A percentile compares a stretch with the other conserved stretches of the same genome.
Evolutionary conservation across 2,329 filamentous ascomycete genomes (phyloP).

Genomic region (Cercospora berteroae): DNA sequence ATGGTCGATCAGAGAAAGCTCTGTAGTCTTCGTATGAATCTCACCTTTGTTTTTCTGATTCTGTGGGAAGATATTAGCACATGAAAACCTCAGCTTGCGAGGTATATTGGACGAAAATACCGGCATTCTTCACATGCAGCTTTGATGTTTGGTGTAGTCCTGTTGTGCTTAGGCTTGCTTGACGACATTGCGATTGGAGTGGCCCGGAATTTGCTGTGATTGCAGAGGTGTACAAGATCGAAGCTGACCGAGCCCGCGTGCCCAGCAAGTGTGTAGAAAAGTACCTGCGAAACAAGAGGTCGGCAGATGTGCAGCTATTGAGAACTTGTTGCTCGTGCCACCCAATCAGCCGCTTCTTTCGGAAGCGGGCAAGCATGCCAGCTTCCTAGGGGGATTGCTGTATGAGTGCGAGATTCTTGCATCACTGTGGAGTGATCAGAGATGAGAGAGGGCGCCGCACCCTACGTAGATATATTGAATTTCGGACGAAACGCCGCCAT

Average conservation of each 20-base stretch:
- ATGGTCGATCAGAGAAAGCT: not conserved
- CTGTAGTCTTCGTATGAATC: too few species aligned
- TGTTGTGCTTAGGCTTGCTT: slow-evolving; percentile 4
- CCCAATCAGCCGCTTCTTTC: not conserved
- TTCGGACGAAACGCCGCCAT: not conserved
- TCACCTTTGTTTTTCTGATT: slow-evolving; percentile 5
- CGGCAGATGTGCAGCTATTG: not conserved
- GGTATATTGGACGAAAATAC: not conserved
- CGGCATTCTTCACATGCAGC: slow-evolving; percentile 13
- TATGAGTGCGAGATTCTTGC: slow-evolving; percentile 2
- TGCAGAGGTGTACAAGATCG: not conserved
- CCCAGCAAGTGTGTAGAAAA: not conserved
- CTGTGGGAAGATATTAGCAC: not conserved
- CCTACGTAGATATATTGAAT: not conserved
- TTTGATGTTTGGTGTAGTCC: slow-evolving; percentile 7
- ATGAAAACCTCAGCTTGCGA: not conserved
- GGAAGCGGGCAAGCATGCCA: slow-evolving; percentile 7
- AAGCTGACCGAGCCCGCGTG: not conserved
- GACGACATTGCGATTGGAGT: not conserved
- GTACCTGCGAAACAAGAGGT: not conserved
- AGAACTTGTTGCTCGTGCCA: not conserved
- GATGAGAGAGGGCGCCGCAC: not conserved
- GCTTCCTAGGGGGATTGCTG: not conserved
- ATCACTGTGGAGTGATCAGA: slow-evolving; percentile 7
- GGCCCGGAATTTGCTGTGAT: not conserved